Conservation (phyloP, 176 grass and related monocot genomes). For the Raddia distichophylla region DNA sequence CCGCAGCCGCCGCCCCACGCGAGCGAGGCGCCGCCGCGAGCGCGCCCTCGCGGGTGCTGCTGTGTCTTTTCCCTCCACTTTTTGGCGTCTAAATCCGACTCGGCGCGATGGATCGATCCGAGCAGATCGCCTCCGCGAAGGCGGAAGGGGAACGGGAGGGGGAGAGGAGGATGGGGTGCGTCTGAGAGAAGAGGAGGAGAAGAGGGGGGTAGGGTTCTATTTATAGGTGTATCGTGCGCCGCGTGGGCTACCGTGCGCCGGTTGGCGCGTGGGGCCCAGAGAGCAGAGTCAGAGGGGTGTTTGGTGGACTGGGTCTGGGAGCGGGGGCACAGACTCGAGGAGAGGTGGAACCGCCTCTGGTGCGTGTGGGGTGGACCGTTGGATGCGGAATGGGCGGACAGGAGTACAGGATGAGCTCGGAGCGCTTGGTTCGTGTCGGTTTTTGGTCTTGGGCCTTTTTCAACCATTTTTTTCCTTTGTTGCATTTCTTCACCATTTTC, state of each 20-base stretch:
- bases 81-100: slow-evolving; percentile 8
- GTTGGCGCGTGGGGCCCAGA: background rate
- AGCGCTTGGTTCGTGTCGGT: too few species aligned
- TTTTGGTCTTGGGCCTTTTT: too few species aligned
- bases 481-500: too few species aligned
- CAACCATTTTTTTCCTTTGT: too few species aligned
- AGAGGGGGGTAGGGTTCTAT: slow-evolving; percentile 20
- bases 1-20: background rate
- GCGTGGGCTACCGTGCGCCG: slow-evolving; percentile 4
- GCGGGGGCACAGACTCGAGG: background rate
- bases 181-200: slow-evolving; percentile 15
- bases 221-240: slow-evolving; percentile 62
- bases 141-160: background rate
- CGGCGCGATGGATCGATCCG: slow-evolving; percentile 3
- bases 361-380: background rate
- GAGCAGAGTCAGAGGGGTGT: background rate
- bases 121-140: slow-evolving; percentile 20
- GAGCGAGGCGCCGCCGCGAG: background rate
- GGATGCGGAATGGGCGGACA: background rate
- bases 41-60: background rate
- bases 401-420: background rate
- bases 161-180: slow-evolving; percentile 24
- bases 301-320: slow-evolving; percentile 7
- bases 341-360: background rate
- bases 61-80: background rate